Percentiles rank a stretch among this genome's conserved stretches.
Evolutionary conservation across 371 early-diverging fungal species (phyloP).

Genomic region (Mortierella sp.): DNA sequence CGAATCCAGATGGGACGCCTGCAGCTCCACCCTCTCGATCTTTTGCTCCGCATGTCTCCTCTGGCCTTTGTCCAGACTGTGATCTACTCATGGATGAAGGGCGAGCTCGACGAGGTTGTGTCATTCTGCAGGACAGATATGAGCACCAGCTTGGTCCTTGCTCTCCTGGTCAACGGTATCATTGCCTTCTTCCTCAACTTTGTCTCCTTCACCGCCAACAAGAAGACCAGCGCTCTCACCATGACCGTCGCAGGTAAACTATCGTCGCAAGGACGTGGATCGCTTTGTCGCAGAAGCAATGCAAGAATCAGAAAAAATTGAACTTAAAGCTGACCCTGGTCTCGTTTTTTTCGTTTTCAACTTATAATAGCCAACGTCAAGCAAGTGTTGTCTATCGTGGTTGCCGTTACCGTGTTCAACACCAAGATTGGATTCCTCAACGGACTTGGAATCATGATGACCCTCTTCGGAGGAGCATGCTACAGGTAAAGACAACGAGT

Average conservation of each 20-base stretch:
- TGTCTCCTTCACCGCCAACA: conserved; percentile 88
- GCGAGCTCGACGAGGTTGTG: conserved; percentile 72
- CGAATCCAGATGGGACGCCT: conserved; percentile 82
- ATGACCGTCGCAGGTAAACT: conserved; percentile 87
- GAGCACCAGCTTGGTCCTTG: conserved; percentile 62
- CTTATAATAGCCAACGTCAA: conserved; percentile 84
- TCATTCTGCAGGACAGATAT: conserved; percentile 65
- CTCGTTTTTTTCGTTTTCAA: neutral
- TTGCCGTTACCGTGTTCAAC: conserved; percentile 83
- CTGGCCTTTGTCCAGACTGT: conserved; percentile 84
- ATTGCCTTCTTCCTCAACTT: conserved; percentile 89
- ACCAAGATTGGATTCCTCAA: conserved; percentile 75
- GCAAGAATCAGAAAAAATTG: neutral
- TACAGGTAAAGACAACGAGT: conserved; percentile 36
- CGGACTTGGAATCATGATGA: conserved; percentile 81
- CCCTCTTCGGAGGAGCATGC: conserved; percentile 78
- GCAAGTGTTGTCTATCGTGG: conserved; percentile 84
- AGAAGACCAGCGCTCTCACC: conserved; percentile 85
- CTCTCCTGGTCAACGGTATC: conserved; percentile 79
- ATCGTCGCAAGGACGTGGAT: neutral
- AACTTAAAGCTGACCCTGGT: neutral
- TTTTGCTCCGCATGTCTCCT: conserved; percentile 86
- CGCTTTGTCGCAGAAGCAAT: neutral
- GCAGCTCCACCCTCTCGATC: conserved; percentile 85
- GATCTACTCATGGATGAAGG: conserved; percentile 73